Base-by-base conservation (phyloP, 352 stramenopile genomes). In the Pythium sukuiense region DNA sequence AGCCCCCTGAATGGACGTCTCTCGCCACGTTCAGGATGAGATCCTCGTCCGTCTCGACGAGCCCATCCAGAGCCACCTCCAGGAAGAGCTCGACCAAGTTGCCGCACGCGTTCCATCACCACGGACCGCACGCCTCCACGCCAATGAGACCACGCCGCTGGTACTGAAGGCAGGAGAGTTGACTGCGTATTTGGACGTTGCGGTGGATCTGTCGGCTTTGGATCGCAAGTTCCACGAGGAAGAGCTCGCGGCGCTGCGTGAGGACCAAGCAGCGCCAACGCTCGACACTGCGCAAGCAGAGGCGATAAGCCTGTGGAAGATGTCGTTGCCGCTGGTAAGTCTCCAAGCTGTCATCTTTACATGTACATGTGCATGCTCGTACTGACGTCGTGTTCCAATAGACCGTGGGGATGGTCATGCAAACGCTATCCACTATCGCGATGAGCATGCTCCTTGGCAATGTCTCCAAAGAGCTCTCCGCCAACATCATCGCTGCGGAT, bases 371-470 rank as follows among this genome's bases (percentile, higher is more conserved):
- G n/a, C n/a, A n/a, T n/a, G n/a, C n/a, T 26, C 20, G 20, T 4
- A 27, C 55, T 3, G 52, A 43, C 52, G 27, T 62, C 18, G 30
- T 50, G 18, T 57, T 35, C 32, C 4, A 35, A 35, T 8, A 62
- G 48, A 46, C 39, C 13, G 45, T 29, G 2, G 29, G 45, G 6
- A 18, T 46, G 3, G 39, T 63, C 26, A 29, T 72, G 4, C 60
- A 77, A 13, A 13, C 56, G 6, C 13, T 76, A 0, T 58, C 73
- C 1, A 4, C 27, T 8, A 61, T 60, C 5, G 48, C 52, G 1
- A 48, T 66, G 14, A 41, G 55, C 30, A 71, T 77, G 61, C 56
- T 80, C 37, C 57, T 77, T 18, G 70, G 73, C 2, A 72, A 76
- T 48, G 65, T 69, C 18, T 41, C 59, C 58, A 45, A 45, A 0